Percentiles rank a stretch among this genome's conserved stretches.
Conservation (phyloP, 768 basidiomycete genomes). For the Rhodotorula toruloides region DNA sequence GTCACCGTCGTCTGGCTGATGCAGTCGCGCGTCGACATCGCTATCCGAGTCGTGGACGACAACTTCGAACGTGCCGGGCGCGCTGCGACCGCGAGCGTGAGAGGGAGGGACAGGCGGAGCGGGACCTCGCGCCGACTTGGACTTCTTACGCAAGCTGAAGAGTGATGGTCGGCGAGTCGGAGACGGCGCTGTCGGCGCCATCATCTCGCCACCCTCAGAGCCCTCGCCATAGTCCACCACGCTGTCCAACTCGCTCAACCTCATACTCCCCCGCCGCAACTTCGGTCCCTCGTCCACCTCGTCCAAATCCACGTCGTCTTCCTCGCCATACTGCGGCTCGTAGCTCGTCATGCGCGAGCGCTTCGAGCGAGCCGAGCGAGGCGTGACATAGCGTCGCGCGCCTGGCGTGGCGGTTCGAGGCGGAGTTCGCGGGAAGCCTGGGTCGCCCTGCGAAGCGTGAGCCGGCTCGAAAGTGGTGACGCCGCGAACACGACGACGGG, state of each 20-base stretch:
- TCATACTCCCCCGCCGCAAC: conserved; percentile 22
- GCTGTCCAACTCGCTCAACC: conserved; percentile 23
- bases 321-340: conserved; percentile 4
- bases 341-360: neutral
- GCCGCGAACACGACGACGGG: neutral
- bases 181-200: neutral
- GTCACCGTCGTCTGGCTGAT: neutral
- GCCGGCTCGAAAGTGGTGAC: neutral
- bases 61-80: conserved; percentile 8
- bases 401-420: neutral
- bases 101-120: no score
- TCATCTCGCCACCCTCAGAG: neutral
- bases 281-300: conserved; percentile 7
- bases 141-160: no score
- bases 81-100: neutral
- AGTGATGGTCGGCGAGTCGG: no score
- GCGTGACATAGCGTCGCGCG: conserved; percentile 10
- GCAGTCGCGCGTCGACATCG: neutral
- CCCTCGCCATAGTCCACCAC: neutral
- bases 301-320: conserved; percentile 7
- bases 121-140: no score
- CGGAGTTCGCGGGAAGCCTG: neutral
- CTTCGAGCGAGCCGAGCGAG: neutral
- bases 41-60: conserved; percentile 20
- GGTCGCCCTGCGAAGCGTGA: neutral